These are phyloP conservation scores for Cicer bijugum DNA, from an alignment of 306 rosid species.

Conservation along the genomic window DNA sequence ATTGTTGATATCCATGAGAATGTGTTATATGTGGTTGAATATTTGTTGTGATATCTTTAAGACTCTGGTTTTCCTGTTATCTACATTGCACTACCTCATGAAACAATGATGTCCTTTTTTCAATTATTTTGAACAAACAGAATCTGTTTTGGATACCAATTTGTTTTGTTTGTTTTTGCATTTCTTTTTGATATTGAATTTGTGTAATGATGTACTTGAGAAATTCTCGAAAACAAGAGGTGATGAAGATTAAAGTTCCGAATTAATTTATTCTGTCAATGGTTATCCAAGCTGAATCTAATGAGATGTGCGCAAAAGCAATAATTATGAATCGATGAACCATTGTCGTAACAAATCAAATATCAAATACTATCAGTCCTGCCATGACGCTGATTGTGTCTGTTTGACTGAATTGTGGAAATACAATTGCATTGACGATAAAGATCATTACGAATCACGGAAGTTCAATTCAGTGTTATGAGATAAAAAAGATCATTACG, in stretches of 20 bases:
- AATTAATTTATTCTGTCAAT: neutral
- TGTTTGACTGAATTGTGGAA: no score
- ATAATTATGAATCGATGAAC: neutral
- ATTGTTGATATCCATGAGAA: constrained; percentile 30
- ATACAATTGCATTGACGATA: no score
- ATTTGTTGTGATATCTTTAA: constrained; percentile 28
- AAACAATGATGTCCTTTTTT: constrained; percentile 7
- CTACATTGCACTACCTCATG: constrained; percentile 30
- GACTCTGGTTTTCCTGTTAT: constrained; percentile 33
- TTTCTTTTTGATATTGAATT: neutral
- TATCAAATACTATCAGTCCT: no score
- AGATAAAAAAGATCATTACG: no score
- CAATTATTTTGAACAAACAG: constrained; percentile 21
- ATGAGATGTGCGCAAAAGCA: neutral
- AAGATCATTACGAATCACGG: no score
- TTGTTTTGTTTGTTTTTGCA: constrained; percentile 14
- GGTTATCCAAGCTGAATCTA: neutral
- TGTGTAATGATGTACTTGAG: neutral
- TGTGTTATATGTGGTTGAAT: constrained; percentile 40
- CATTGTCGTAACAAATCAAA: neutral
- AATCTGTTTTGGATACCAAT: constrained; percentile 18
- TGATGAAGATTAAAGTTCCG: neutral
- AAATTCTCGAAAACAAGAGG: neutral
- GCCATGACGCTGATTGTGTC: neutral
- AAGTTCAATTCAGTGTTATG: no score